These are phyloP conservation scores for Sclerotinia spermophila DNA, from an alignment of 2,329 filamentous ascomycete species.

Conservation along the genomic window DNA sequence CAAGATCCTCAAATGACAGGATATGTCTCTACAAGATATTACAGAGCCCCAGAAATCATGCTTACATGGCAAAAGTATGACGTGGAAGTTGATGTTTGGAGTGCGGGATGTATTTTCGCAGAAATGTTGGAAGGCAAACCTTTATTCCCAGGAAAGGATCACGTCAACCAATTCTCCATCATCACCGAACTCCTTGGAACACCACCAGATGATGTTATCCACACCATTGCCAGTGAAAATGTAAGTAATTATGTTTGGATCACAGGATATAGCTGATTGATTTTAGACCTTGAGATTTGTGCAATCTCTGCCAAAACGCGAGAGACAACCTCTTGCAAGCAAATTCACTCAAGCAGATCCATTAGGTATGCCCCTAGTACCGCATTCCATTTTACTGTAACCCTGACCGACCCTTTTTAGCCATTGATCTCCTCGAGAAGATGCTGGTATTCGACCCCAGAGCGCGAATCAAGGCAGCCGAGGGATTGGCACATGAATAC, in stretches of 20 bases:
- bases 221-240: conserved; percentile 98
- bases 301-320: conserved; percentile 91
- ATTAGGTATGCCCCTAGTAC: conserved; percentile 55
- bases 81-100: conserved; percentile 98
- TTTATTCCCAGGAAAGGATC: conserved; percentile 96
- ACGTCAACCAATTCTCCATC: conserved; percentile 99
- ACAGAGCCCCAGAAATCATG: conserved; percentile 98
- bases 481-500: conserved; percentile 88
- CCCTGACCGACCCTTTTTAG: conserved; percentile 45
- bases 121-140: conserved; percentile 99
- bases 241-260: conserved; percentile 47
- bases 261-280: conserved; percentile 31
- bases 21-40: conserved; percentile 98
- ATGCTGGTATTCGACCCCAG: conserved; percentile 99
- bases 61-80: conserved; percentile 99
- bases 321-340: conserved; percentile 77
- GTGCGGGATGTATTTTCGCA: conserved; percentile 96
- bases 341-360: conserved; percentile 97
- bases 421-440: conserved; percentile 87
- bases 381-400: conserved; percentile 2
- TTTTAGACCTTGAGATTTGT: conserved; percentile 88
- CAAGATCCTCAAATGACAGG: conserved; percentile 99
- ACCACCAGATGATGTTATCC: conserved; percentile 95
- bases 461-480: conserved; percentile 82
- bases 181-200: conserved; percentile 97